These are phyloP conservation scores for Carex pumila DNA, from an alignment of 176 grass and related monocot genomes.

Conservation along the genomic window DNA sequence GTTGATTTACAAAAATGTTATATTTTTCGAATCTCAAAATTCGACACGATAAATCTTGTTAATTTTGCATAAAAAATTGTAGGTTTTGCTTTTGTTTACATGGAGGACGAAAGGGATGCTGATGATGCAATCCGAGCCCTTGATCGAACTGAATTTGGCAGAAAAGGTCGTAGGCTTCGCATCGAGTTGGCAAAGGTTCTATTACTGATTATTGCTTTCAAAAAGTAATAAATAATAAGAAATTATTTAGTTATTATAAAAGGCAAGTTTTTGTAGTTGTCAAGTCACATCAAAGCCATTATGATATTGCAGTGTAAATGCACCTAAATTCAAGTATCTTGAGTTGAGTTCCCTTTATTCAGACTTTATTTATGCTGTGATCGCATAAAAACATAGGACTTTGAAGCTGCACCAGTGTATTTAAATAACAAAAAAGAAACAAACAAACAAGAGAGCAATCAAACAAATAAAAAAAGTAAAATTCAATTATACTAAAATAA, in stretches of 20 bases:
- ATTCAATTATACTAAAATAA: constrained; percentile 6
- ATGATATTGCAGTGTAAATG: not conserved
- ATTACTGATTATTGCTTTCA: not conserved
- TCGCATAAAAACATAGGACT: not conserved
- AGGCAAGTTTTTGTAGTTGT: not conserved
- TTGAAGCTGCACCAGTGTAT: not conserved
- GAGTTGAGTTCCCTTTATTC: not conserved
- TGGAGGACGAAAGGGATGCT: constrained; percentile 95
- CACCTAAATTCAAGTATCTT: not conserved
- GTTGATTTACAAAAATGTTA: not conserved
- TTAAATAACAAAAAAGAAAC: no score
- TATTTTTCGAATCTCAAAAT: not conserved
- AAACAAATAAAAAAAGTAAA: no score
- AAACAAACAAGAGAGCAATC: no score
- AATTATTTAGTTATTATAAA: no score
- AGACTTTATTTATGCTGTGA: not conserved
- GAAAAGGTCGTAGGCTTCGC: constrained; percentile 73
- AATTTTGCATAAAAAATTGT: constrained; percentile 2
- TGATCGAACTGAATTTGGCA: constrained; percentile 88
- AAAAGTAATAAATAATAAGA: no score
- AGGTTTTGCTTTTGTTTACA: constrained; percentile 99
- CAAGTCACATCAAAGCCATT: not conserved
- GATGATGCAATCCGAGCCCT: constrained; percentile 77
- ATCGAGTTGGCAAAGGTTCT: constrained; percentile 91
- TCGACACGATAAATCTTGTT: not conserved